Base-by-base conservation (phyloP, 176 grass and related monocot species). In the sorghum (Sorghum bicolor) region DNA sequence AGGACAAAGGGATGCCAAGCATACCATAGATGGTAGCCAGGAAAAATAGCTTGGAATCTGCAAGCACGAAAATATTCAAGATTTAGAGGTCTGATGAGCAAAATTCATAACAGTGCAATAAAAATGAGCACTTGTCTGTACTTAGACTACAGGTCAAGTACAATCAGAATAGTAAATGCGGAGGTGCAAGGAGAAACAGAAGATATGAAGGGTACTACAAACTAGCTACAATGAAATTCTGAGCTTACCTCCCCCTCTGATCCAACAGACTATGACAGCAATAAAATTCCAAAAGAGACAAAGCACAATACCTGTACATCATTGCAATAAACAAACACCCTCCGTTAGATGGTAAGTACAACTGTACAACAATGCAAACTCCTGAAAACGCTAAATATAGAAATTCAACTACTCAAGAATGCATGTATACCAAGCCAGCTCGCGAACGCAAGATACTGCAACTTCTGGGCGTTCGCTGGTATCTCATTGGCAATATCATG, bases 401-500 rank as follows among this genome's bases (percentile, higher is more conserved):
- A 5, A 69, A 22, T 50, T 1, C 68, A 58, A 17, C 3, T 26
- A 85, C 19, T 60, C 34, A 36, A 15, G 32, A 26, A 52, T 75
- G 37, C 70, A 65, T 50, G 26, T 2, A 33, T 88, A 94, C 94
- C 94, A 41, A 97, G 89, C 91, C 91, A 97, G 78, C 91, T 94
- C 8, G 94, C 94, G 32, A 97, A 97, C 8, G 92, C 94, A 31
- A 97, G 87, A 74, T 97, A 97, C 77, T 97, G 94, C 72, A 97
- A 76, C 81, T 84, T 92, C 81, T 94, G 94, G 58, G 87, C 94
- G 50, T 97, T 90, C 24, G 87, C 61, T 25, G 94, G 94, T 92
- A 97, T 97, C 83, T 97, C 94, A 11, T 97, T 94, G 20, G 92
- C 87, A 45, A 97, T 97, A 76, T 97, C 94, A 28, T 97, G 94